Evolutionary conservation across 2,329 filamentous ascomycete species (phyloP), one percentile per base, ranked within the genome.

Genomic region (Xylariaceae sp.): DNA sequence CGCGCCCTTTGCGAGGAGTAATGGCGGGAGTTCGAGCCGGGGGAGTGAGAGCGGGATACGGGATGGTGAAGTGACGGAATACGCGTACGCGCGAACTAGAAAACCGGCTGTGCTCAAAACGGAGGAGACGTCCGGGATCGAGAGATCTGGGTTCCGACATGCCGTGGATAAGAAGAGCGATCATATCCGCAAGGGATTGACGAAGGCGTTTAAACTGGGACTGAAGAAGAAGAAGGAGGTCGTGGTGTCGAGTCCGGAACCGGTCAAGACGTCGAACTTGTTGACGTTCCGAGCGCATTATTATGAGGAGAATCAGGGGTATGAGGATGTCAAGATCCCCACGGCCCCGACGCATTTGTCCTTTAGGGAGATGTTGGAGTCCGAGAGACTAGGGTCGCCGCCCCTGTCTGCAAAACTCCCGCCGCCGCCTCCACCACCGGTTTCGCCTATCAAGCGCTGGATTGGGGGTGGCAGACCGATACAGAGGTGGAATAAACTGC

Each of bases 161-260:
- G 76, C 75, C 18, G 72, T 84, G 52, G 82, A 85, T 63, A 81
- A 80, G 71, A 81, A 76, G 65, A 84, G 81, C 64, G 80, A 82
- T n/a, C 77, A 75, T 23, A 77, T 84, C 17, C 74, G 82, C 44
- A 79, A 78, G 51, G 80, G 80, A 0, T 70, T 85, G 1, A 79
- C 77, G 10, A 82, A 82, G 59, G 80, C 79, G 0, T 83, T 84
- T 63, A 72, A 75, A 0, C 82, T 84, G 62, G 76, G 78, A 9
- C 73, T 70, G 53, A 80, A 77, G 67, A 80, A 80, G 66, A 76
- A 78, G 39, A 75, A 73, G 23, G 66, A 62, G 10, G 52, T 45
- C 18, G 66, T 62, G 10, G 52, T 45, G 4, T 59, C 67, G n/a
- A 47, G 61, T 9, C 67, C 73, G 10, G 62, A 69, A 34, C 67